Percentiles rank a stretch among this genome's conserved stretches.
These are phyloP conservation scores for Heterobasidion parviporum DNA, from an alignment of 1,284 basidiomycete species.

Conservation along the genomic window DNA sequence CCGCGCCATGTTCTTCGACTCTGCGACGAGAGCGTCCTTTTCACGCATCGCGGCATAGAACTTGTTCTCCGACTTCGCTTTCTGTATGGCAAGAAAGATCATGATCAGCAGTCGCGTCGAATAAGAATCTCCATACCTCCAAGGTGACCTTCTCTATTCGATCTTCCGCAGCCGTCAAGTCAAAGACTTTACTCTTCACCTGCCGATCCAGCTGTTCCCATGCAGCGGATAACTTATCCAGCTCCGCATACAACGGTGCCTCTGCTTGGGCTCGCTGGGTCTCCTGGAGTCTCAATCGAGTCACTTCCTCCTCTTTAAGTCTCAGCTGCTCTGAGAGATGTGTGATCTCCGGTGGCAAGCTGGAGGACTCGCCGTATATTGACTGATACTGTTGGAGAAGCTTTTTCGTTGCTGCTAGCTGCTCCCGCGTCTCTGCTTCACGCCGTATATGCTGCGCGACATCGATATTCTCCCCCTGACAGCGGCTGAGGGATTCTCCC, in stretches of 20 bases:
- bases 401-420: constrained; percentile 35
- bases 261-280: constrained; percentile 58
- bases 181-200: constrained; percentile 79
- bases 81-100: constrained; percentile 30
- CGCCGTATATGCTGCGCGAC: constrained; percentile 35
- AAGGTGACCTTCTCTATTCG: constrained; percentile 52
- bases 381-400: constrained; percentile 55
- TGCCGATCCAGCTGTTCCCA: constrained; percentile 87
- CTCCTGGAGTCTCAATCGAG: constrained; percentile 46
- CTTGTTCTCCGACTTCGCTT: constrained; percentile 51
- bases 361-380: constrained; percentile 48
- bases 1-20: background rate
- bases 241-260: constrained; percentile 74
- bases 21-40: background rate
- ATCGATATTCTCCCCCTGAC: constrained; percentile 41
- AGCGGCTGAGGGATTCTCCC: constrained; percentile 37
- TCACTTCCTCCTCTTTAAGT: constrained; percentile 55
- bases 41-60: background rate
- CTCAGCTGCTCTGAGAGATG: constrained; percentile 48
- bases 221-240: constrained; percentile 80
- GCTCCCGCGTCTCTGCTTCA: constrained; percentile 47
- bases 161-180: constrained; percentile 73
- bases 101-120: background rate
- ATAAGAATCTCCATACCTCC: constrained; percentile 42
- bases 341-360: constrained; percentile 38